phyloP scores from a whole-genome alignment of 169 alveolate genomes.

The Ichthyophthirius multifiliis region DNA sequence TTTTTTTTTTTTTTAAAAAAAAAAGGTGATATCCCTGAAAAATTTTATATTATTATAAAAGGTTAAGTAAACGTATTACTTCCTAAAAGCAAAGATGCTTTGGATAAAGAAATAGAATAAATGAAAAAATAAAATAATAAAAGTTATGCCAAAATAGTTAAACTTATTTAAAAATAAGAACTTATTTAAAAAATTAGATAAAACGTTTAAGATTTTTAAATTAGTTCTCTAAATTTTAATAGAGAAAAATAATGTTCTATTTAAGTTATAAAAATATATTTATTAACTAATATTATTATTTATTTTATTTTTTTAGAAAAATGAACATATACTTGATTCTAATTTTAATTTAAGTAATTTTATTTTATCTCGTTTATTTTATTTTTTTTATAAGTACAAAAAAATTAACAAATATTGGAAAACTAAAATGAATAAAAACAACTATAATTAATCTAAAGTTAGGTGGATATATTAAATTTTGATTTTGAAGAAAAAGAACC shows the following conservation, averaged over 20 bases:
- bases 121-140: not conserved
- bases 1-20: not conserved
- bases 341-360: not conserved
- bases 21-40: slow-evolving; percentile 2
- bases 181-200: not conserved
- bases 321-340: too few species aligned
- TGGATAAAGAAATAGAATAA: not conserved
- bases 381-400: not conserved
- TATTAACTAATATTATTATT: too few species aligned
- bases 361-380: not conserved
- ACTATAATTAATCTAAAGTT: not conserved
- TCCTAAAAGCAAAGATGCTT: not conserved
- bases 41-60: not conserved
- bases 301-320: too few species aligned
- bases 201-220: not conserved
- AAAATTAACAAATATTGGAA: not conserved
- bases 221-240: not conserved
- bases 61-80: not conserved
- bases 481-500: not conserved
- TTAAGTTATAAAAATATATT: too few species aligned
- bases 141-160: not conserved
- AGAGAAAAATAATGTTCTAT: too few species aligned
- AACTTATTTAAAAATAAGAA: not conserved
- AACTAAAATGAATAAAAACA: not conserved
- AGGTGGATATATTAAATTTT: not conserved